Evolutionary conservation across 176 grass and related monocot species (phyloP).

Genomic region (Aegilops tauschii): DNA sequence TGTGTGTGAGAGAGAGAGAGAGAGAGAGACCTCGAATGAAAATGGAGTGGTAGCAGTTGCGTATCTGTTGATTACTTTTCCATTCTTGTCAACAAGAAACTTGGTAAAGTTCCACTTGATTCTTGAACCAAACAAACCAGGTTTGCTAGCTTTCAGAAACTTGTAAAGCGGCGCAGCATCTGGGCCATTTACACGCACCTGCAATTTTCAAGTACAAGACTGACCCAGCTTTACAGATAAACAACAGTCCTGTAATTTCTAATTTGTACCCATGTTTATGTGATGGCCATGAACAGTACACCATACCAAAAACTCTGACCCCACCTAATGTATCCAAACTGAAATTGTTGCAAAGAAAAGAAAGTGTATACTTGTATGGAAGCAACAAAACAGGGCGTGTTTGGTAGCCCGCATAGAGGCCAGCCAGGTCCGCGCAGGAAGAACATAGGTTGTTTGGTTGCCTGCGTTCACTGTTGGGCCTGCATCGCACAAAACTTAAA

Average conservation of each 20-base stretch:
- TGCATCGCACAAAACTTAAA: too few species aligned
- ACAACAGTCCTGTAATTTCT: not conserved
- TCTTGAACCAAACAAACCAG: conserved; percentile 69
- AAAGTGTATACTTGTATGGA: not conserved
- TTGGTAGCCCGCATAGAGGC: too few species aligned
- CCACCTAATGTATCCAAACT: not conserved
- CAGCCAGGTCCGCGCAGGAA: too few species aligned
- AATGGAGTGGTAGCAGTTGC: conserved; percentile 48
- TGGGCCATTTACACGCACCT: conserved; percentile 87
- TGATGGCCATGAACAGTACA: not conserved
- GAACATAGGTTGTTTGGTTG: too few species aligned
- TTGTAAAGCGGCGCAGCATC: conserved; percentile 69
- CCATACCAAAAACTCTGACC: not conserved
- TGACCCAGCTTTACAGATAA: not conserved
- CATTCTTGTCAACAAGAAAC: conserved; percentile 82
- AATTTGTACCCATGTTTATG: not conserved
- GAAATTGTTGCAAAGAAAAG: not conserved
- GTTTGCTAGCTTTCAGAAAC: conserved; percentile 84
- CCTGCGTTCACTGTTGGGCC: too few species aligned
- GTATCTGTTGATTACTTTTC: conserved; percentile 77
- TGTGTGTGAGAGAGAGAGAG: not conserved
- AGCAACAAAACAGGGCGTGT: not conserved
- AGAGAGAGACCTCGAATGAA: conserved; percentile 58
- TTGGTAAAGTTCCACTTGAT: conserved; percentile 99
- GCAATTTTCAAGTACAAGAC: not conserved